Evolutionary conservation across 2,329 filamentous ascomycete species (phyloP).

Genomic region (Cercospora brassicicola): DNA sequence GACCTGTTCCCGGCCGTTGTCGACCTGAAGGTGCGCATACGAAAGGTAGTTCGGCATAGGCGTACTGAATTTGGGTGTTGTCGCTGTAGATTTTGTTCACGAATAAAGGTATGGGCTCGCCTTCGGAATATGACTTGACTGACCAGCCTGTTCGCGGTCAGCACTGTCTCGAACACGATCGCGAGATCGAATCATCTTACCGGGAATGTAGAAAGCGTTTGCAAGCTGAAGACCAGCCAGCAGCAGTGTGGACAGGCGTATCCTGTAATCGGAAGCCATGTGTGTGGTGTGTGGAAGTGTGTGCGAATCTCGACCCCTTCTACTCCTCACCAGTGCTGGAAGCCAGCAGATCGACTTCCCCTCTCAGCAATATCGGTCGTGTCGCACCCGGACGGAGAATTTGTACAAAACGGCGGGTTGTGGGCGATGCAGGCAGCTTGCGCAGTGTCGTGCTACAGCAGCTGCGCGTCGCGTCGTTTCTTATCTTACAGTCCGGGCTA

Average conservation of each 20-base stretch:
- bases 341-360: neutral
- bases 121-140: constrained; percentile 73
- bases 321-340: neutral
- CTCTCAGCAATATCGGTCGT: constrained; percentile 1
- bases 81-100: constrained; percentile 93
- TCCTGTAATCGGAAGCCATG: constrained; percentile 44
- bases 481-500: neutral
- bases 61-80: constrained; percentile 85
- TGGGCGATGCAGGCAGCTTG: neutral
- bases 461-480: neutral
- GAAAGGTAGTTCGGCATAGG: constrained; percentile 84
- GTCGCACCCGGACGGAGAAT: constrained; percentile 1
- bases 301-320: constrained; percentile 3
- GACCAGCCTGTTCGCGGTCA: constrained; percentile 65
- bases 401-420: constrained; percentile 1
- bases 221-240: constrained; percentile 54
- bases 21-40: constrained; percentile 76
- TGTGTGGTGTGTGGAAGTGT: constrained; percentile 1
- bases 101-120: constrained; percentile 77
- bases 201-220: constrained; percentile 81
- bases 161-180: neutral
- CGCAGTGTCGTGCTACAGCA: neutral
- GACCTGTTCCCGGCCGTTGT: constrained; percentile 62
- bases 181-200: constrained; percentile 49
- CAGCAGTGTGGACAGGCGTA: constrained; percentile 41